Conservation (phyloP, 768 basidiomycete genomes). For the Pleurotus djamor region DNA sequence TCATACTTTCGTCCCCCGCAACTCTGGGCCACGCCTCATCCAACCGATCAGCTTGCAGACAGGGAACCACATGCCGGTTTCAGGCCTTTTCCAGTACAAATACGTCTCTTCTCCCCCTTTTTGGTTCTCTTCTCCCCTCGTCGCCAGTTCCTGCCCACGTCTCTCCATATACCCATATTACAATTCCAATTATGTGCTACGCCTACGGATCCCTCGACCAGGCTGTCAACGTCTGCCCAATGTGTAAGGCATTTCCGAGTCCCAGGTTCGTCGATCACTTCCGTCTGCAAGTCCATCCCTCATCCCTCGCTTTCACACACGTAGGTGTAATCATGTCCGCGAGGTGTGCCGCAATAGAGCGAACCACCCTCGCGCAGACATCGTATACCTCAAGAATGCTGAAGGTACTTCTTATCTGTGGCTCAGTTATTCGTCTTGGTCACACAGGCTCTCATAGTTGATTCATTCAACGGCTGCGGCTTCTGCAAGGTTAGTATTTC, state of each 20-base stretch:
- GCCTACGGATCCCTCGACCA: conserved; percentile 67
- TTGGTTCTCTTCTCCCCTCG: not conserved
- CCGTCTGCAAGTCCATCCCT: conserved; percentile 3
- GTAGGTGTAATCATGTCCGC: conserved; percentile 74
- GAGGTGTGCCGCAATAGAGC: conserved; percentile 76
- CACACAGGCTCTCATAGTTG: conserved; percentile 43
- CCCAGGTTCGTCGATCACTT: conserved; percentile 39
- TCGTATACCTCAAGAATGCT: conserved; percentile 82
- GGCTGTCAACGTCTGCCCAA: conserved; percentile 67
- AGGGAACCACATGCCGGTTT: conserved; percentile 8
- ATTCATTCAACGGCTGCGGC: conserved; percentile 83
- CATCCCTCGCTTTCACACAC: conserved; percentile 17
- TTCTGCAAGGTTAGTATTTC: conserved; percentile 75
- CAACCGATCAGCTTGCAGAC: conserved; percentile 4
- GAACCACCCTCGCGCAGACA: conserved; percentile 73
- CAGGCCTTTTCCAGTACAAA: conserved; percentile 31
- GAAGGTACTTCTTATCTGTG: conserved; percentile 51
- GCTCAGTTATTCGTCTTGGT: conserved; percentile 11
- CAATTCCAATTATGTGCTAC: conserved; percentile 63
- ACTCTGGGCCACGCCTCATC: conserved; percentile 6
- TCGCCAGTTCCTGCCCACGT: conserved; percentile 8
- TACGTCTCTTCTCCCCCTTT: conserved; percentile 31
- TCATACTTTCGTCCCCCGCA: too few species aligned
- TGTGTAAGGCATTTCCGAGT: conserved; percentile 77
- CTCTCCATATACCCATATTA: conserved; percentile 17